Conservation (phyloP, 176 grass and related monocot species). For the Puya raimondii region DNA sequence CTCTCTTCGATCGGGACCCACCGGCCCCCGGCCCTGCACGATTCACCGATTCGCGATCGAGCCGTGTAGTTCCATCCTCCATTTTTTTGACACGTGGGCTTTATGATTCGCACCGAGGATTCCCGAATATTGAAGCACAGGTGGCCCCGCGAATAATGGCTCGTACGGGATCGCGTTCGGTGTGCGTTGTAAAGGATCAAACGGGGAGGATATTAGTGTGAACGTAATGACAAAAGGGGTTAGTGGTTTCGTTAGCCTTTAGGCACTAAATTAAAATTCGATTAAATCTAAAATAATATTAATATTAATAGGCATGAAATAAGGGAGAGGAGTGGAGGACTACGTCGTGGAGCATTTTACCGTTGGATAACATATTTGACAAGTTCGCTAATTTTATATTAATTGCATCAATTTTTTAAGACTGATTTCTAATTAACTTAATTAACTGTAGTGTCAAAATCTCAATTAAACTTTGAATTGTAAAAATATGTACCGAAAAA, state of each 20-base stretch:
- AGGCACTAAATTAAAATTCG: too few relatives aligned
- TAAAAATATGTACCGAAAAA: too few relatives aligned
- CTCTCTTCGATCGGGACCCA: slow-evolving; percentile 2
- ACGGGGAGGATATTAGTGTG: too few relatives aligned
- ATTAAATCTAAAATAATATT: too few relatives aligned
- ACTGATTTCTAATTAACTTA: too few relatives aligned
- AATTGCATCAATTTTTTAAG: too few relatives aligned
- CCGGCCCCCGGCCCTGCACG: neutral
- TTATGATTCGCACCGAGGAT: neutral
- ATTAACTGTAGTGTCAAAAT: too few relatives aligned
- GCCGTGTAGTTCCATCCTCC: neutral
- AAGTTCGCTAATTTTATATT: too few relatives aligned
- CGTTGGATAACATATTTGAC: neutral
- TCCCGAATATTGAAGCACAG: too few relatives aligned
- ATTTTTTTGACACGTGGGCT: neutral
- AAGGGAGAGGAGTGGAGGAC: neutral
- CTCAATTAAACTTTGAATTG: too few relatives aligned
- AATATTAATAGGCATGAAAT: neutral
- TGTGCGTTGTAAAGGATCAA: too few relatives aligned
- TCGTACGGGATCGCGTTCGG: too few relatives aligned
- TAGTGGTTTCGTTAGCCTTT: neutral
- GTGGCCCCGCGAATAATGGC: neutral
- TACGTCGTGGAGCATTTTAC: neutral
- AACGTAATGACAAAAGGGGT: neutral
- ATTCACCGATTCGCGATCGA: neutral